phyloP scores from a whole-genome alignment of 2,329 filamentous ascomycete genomes.

The Pleoardoris graminearum region DNA sequence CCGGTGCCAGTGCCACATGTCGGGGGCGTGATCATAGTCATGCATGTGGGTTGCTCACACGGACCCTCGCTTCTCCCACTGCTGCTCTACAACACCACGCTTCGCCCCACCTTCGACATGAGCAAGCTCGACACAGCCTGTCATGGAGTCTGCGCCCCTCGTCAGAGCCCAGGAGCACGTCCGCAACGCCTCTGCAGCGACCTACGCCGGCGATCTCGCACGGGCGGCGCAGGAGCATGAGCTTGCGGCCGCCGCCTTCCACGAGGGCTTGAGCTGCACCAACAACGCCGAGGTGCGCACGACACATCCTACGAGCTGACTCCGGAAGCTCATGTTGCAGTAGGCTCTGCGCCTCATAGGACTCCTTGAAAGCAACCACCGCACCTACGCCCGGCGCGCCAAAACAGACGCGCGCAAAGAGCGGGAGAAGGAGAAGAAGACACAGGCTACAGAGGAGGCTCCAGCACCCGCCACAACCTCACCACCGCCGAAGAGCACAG shows the following conservation, averaged over 20 bases:
- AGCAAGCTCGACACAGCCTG: neutral
- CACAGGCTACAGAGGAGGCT: slow-evolving; percentile 7
- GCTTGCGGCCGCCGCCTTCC: slow-evolving; percentile 84
- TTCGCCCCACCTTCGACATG: neutral
- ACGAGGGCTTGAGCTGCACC: slow-evolving; percentile 75
- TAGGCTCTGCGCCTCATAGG: slow-evolving; percentile 81
- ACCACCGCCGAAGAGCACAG: slow-evolving; percentile 22
- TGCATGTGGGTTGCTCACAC: too few relatives aligned
- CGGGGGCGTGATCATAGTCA: too few relatives aligned
- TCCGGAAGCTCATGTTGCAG: neutral
- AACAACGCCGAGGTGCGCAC: slow-evolving; percentile 59
- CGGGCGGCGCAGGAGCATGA: slow-evolving; percentile 87
- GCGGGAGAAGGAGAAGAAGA: slow-evolving; percentile 26
- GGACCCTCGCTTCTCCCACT: neutral
- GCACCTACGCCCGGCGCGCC: slow-evolving; percentile 78
- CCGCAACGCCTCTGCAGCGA: slow-evolving; percentile 76
- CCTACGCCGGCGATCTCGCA: slow-evolving; percentile 69
- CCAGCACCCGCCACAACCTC: slow-evolving; percentile 17
- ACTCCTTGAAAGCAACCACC: slow-evolving; percentile 86
- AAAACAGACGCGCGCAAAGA: slow-evolving; percentile 60
- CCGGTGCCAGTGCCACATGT: too few relatives aligned
- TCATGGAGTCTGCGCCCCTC: slow-evolving; percentile 71
- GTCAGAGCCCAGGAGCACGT: slow-evolving; percentile 87
- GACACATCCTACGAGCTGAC: neutral
- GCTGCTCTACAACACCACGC: neutral